Percentiles rank a stretch among this genome's conserved stretches.
Conservation (phyloP, 1,284 basidiomycete genomes). For the Ceratobasidium sp. region DNA sequence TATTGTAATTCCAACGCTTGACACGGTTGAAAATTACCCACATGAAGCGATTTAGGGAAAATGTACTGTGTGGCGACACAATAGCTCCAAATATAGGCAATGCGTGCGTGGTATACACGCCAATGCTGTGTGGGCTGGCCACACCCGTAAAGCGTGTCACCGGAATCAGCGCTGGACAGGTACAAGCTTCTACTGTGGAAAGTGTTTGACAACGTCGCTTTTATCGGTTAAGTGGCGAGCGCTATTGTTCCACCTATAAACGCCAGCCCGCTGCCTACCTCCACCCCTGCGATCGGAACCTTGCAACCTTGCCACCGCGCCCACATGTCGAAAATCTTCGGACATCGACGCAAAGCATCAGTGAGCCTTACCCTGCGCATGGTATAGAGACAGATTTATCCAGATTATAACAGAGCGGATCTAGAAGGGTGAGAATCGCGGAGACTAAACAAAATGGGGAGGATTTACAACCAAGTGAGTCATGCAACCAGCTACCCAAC, state of each 20-base stretch:
- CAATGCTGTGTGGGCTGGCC: slow-evolving; percentile 1
- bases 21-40: too few relatives aligned
- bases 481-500: background rate
- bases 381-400: background rate
- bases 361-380: background rate
- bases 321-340: background rate
- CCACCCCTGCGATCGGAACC: background rate
- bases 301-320: background rate
- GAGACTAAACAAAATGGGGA: slow-evolving; percentile 2
- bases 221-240: background rate
- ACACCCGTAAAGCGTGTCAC: background rate
- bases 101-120: background rate
- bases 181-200: slow-evolving; percentile 2
- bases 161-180: background rate
- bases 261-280: background rate
- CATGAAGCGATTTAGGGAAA: too few relatives aligned
- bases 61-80: too few relatives aligned
- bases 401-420: slow-evolving; percentile 2
- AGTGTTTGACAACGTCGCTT: background rate
- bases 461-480: background rate
- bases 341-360: slow-evolving; percentile 3
- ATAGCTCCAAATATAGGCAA: background rate
- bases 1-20: too few relatives aligned
- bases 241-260: background rate
- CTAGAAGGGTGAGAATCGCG: background rate